Conservation (phyloP, 1,284 basidiomycete genomes). For the Irpex sp. region DNA sequence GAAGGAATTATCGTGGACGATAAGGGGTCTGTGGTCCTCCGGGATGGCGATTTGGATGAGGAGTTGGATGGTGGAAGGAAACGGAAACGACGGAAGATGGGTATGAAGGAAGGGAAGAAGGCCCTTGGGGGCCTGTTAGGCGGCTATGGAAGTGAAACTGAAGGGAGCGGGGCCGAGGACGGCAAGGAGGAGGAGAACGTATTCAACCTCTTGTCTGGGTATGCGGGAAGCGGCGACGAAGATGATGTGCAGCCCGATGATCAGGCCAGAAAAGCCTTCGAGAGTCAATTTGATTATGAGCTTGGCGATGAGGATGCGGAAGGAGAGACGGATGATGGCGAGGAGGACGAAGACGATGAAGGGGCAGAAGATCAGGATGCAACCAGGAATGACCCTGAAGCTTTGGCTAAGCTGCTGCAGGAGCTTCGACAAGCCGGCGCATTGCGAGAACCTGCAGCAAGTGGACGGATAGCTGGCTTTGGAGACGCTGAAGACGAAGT, state of each 20-base stretch:
- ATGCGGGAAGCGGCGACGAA: conserved; percentile 47
- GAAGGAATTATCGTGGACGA: conserved; percentile 49
- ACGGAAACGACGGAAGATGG: conserved; percentile 50
- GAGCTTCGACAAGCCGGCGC: conserved; percentile 41
- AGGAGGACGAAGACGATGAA: conserved; percentile 24
- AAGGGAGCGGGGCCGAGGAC: conserved; percentile 34
- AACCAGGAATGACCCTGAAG: conserved; percentile 32
- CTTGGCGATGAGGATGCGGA: conserved; percentile 26
- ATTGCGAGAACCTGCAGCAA: conserved; percentile 22
- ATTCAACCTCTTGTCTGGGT: conserved; percentile 46
- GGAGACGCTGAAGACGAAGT: conserved; percentile 47
- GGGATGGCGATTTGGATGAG: conserved; percentile 6
- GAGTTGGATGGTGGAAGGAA: conserved; percentile 32
- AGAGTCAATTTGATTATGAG: conserved; percentile 12
- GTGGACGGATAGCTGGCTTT: conserved; percentile 17
- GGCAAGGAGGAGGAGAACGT: conserved; percentile 31
- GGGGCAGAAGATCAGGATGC: conserved; percentile 12
- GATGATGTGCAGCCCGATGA: not conserved
- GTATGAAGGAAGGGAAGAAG: conserved; percentile 42
- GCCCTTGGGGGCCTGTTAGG: conserved; percentile 55
- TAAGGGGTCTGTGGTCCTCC: conserved; percentile 34
- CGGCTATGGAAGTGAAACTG: conserved; percentile 60
- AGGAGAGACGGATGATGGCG: conserved; percentile 30
- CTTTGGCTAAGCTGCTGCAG: conserved; percentile 45
- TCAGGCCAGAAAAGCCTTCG: not conserved